These are phyloP conservation scores for Corynascus novoguineensis DNA, from an alignment of 495 filamentous ascomycete genomes.

Conservation along the genomic window DNA sequence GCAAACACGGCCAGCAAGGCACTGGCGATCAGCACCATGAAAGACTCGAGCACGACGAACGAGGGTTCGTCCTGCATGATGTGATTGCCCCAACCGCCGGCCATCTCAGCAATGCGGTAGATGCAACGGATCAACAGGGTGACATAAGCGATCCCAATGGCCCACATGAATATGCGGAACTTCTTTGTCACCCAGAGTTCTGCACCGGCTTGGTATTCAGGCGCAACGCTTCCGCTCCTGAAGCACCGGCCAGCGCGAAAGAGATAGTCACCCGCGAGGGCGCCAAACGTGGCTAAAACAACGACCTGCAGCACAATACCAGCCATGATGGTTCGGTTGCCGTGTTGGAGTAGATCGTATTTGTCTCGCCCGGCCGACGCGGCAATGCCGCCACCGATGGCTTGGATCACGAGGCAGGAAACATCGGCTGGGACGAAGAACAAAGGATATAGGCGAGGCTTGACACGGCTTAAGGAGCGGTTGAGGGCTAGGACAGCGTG, in stretches of 20 bases:
- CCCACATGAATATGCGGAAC: slow-evolving; percentile 50
- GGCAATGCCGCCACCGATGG: slow-evolving; percentile 59
- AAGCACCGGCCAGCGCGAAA: slow-evolving; percentile 34
- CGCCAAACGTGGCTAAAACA: slow-evolving; percentile 54
- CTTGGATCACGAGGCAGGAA: slow-evolving; percentile 58
- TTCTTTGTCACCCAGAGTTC: slow-evolving; percentile 31
- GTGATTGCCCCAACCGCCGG: slow-evolving; percentile 60
- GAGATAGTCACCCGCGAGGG: slow-evolving; percentile 45
- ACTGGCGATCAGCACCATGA: slow-evolving; percentile 37
- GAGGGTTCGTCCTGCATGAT: slow-evolving; percentile 61
- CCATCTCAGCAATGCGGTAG: slow-evolving; percentile 65
- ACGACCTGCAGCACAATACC: slow-evolving; percentile 66
- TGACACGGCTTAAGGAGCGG: slow-evolving; percentile 49
- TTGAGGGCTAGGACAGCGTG: slow-evolving; percentile 52
- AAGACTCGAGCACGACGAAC: slow-evolving; percentile 57
- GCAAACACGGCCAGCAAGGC: slow-evolving; percentile 33
- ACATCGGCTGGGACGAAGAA: slow-evolving; percentile 64
- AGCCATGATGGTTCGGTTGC: slow-evolving; percentile 64
- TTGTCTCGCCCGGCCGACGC: slow-evolving; percentile 42
- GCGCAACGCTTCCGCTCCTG: slow-evolving; percentile 28
- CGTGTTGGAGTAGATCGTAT: slow-evolving; percentile 32
- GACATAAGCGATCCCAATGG: slow-evolving; percentile 51
- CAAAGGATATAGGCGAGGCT: slow-evolving; percentile 54
- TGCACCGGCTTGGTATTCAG: slow-evolving; percentile 23
- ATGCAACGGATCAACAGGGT: slow-evolving; percentile 62